Percentiles rank a stretch among this genome's conserved stretches.
phyloP scores from a whole-genome alignment of 177 flowering plant species.

The Vitis hybrid region DNA sequence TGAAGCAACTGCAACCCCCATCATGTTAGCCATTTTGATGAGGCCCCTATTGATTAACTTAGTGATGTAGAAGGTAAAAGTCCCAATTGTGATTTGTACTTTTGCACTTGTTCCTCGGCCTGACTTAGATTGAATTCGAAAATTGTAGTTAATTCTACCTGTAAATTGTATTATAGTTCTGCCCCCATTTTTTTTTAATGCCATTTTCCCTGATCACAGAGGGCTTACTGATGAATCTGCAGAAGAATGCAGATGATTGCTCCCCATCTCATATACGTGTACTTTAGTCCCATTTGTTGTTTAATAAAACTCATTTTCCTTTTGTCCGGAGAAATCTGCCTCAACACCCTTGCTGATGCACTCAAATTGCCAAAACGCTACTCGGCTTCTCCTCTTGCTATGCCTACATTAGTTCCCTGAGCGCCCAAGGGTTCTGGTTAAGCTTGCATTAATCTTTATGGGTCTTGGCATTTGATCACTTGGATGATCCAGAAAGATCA shows the following conservation, averaged over 20 bases:
- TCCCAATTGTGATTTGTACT: slow-evolving; percentile 29
- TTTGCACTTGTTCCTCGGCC: slow-evolving; percentile 16
- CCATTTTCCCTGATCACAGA: slow-evolving; percentile 12
- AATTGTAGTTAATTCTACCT: slow-evolving; percentile 39
- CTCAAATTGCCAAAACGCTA: neutral
- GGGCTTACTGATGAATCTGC: slow-evolving; percentile 42
- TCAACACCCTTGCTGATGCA: neutral
- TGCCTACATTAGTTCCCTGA: too few relatives aligned
- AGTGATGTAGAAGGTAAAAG: slow-evolving; percentile 32
- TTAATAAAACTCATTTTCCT: slow-evolving; percentile 14
- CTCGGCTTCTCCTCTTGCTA: too few relatives aligned
- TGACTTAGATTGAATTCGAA: slow-evolving; percentile 30
- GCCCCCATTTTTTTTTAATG: slow-evolving; percentile 28
- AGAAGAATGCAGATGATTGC: slow-evolving; percentile 44
- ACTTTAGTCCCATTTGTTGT: slow-evolving; percentile 14
- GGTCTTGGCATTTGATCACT: neutral
- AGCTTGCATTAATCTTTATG: neutral
- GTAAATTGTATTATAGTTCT: slow-evolving; percentile 48
- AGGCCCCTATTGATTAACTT: slow-evolving; percentile 24
- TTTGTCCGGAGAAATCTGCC: neutral
- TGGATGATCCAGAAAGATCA: neutral
- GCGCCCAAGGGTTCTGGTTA: too few relatives aligned
- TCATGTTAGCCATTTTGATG: slow-evolving; percentile 42
- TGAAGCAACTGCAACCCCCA: slow-evolving; percentile 83
- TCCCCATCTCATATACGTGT: slow-evolving; percentile 10